These are phyloP conservation scores for Passalora sequoiae DNA, from an alignment of 2,329 filamentous ascomycete genomes.

Conservation along the genomic window DNA sequence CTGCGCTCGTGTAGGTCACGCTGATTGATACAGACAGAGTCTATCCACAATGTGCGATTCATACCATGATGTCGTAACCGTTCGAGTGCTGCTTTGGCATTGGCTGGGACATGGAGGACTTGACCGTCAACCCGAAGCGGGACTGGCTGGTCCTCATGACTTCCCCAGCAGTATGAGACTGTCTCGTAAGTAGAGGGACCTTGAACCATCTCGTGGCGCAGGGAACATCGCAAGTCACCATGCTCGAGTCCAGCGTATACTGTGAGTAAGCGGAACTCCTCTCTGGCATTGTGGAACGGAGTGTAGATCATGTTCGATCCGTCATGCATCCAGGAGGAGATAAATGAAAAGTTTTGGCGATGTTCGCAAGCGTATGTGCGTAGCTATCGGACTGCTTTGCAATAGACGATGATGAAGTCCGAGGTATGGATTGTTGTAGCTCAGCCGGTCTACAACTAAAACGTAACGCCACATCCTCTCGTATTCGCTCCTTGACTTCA, in stretches of 20 bases:
- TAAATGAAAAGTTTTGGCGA: not conserved
- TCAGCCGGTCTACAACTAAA: no score
- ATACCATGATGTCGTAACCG: not conserved
- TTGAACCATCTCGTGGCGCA: not conserved
- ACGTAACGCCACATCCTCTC: no score
- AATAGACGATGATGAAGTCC: no score
- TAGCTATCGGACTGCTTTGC: no score
- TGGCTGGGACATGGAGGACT: not conserved
- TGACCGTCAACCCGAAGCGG: not conserved
- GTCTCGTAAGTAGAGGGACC: constrained; percentile 1
- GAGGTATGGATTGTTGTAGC: no score
- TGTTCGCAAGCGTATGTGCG: no score
- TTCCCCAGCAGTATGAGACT: constrained; percentile 10
- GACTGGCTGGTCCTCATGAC: not conserved
- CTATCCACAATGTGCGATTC: constrained; percentile 1
- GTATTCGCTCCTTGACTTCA: no score
- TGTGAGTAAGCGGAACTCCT: constrained; percentile 2
- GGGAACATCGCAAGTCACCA: not conserved
- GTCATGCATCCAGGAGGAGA: not conserved
- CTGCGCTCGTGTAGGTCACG: constrained; percentile 1
- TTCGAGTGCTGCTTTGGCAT: not conserved
- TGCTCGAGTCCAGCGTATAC: not conserved
- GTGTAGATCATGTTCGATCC: not conserved
- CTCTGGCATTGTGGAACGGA: not conserved
- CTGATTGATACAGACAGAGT: constrained; percentile 8